Evolutionary conservation across 768 basidiomycete genomes (phyloP).

Genomic region (Phaeotremella fagi): DNA sequence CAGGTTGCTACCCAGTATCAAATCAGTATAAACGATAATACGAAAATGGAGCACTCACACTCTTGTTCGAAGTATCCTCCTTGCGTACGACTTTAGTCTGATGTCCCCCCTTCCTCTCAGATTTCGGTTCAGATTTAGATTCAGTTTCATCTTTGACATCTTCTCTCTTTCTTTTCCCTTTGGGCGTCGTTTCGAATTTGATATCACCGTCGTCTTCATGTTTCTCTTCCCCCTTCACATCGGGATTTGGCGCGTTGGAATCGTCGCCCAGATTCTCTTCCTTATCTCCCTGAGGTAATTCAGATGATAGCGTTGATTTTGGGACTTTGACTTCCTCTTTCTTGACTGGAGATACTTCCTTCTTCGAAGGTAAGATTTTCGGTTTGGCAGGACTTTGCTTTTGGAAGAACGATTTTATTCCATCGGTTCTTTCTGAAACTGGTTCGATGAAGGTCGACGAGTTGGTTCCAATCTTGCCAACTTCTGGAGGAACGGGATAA

Average conservation of each 20-base stretch:
- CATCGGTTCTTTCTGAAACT: constrained; percentile 70
- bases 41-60: constrained; percentile 3
- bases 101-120: constrained; percentile 28
- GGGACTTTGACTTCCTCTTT: constrained; percentile 14
- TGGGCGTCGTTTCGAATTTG: background rate
- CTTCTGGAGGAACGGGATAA: constrained; percentile 82
- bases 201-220: constrained; percentile 1
- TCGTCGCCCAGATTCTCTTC: constrained; percentile 40
- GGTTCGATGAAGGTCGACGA: constrained; percentile 78
- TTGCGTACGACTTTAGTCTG: constrained; percentile 29
- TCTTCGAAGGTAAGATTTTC: background rate
- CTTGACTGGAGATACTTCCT: constrained; percentile 4
- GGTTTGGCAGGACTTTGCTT: constrained; percentile 35
- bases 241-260: constrained; percentile 40
- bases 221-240: constrained; percentile 4
- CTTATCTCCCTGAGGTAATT: constrained; percentile 14
- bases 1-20: constrained; percentile 27
- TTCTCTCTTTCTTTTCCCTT: constrained; percentile 6
- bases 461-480: constrained; percentile 83
- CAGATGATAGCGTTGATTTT: no score
- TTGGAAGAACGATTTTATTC: constrained; percentile 54
- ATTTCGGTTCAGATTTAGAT: constrained; percentile 3
- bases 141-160: constrained; percentile 1
- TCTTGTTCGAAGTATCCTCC: constrained; percentile 16
- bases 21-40: background rate